Conservation (phyloP, 2,329 filamentous ascomycete species). For the Phyllosticta citriasiana region DNA sequence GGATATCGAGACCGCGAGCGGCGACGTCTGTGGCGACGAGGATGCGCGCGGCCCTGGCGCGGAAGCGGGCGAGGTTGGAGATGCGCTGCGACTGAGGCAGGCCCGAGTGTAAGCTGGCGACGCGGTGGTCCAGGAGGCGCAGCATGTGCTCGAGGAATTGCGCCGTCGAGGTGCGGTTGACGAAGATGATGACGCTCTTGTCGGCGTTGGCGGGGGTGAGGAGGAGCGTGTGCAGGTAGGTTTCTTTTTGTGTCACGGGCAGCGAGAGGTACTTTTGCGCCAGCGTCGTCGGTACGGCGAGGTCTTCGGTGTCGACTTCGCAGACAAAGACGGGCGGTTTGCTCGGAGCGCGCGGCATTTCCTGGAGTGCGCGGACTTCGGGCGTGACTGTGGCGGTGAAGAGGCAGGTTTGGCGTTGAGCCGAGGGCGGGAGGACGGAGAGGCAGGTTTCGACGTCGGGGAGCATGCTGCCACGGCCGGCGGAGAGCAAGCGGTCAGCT, state of each 20-base stretch:
- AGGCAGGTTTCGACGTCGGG: conserved; percentile 86
- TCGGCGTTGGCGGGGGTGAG: conserved; percentile 63
- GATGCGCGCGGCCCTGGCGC: conserved; percentile 77
- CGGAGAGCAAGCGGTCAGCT: conserved; percentile 76
- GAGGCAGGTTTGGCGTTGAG: conserved; percentile 78
- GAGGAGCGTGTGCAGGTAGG: conserved; percentile 85
- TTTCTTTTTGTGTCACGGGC: conserved; percentile 85
- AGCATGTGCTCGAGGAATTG: conserved; percentile 83
- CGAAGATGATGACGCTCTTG: conserved; percentile 84
- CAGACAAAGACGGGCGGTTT: conserved; percentile 78
- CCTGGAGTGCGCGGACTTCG: conserved; percentile 79
- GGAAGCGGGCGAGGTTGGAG: conserved; percentile 83
- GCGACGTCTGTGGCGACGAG: conserved; percentile 94
- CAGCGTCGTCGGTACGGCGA: conserved; percentile 72
- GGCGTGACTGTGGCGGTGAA: conserved; percentile 95
- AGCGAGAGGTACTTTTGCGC: conserved; percentile 79
- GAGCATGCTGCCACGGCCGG: conserved; percentile 77
- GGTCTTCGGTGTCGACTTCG: conserved; percentile 63
- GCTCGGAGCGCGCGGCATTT: conserved; percentile 57
- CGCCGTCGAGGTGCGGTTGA: conserved; percentile 82
- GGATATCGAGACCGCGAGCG: conserved; percentile 88
- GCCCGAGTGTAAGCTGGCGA: conserved; percentile 82
- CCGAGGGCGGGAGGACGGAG: conserved; percentile 64
- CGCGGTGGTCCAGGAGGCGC: conserved; percentile 74
- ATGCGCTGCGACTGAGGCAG: conserved; percentile 77